Evolutionary conservation across 2,329 filamentous ascomycete species (phyloP), one percentile per base, ranked within the genome.

Genomic region (Penicillium italicum): DNA sequence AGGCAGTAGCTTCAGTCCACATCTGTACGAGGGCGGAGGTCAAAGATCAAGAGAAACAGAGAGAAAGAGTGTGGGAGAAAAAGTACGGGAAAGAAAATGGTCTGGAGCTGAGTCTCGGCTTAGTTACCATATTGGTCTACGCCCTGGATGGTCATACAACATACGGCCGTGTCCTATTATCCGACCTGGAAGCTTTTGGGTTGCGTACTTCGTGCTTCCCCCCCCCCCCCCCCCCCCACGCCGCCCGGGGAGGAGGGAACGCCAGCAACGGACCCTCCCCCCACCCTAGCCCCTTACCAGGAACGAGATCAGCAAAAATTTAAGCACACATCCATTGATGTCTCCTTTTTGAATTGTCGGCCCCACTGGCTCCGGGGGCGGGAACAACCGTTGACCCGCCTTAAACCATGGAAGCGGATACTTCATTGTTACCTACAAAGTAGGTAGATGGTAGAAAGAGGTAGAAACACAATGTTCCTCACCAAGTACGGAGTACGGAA

Each of bases 301-400:
- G 40, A 37, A 51, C 40, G 5, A 33, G 18, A 28, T 40, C 6
- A 37, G 16, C 26, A n/a, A 8, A n/a, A 31, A 9, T 30, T 31
- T 11, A 31, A 30, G 26, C n/a, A 30, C 22, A 40, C 16, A 14
- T 12, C 18, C 24, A 28, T 14, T 10, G 24, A 28, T 28, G 9
- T 20, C 33, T 46, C 20, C 28, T 49, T 36, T 41, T 49, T 41
- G 16, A 28, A 6, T 49, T 16, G 41, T 20, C 37, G 51, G 51
- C 51, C 51, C 51, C 51, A 54, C 51, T 34, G 34, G 34, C 16
- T 16, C 33, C 33, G 16, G 16, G 16, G 5, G n/a, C 51, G 51
- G 51, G 51, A 49, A 42, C n/a, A 42, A 54, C 51, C 51, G 51
- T 36, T 16, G 51, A 54, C 51, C 51, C 44, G 51, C 44, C 44